Percentiles rank a stretch among this genome's conserved stretches.
Conservation (phyloP, 805 yeast genomes). For the Ogataea nonfermentans region DNA sequence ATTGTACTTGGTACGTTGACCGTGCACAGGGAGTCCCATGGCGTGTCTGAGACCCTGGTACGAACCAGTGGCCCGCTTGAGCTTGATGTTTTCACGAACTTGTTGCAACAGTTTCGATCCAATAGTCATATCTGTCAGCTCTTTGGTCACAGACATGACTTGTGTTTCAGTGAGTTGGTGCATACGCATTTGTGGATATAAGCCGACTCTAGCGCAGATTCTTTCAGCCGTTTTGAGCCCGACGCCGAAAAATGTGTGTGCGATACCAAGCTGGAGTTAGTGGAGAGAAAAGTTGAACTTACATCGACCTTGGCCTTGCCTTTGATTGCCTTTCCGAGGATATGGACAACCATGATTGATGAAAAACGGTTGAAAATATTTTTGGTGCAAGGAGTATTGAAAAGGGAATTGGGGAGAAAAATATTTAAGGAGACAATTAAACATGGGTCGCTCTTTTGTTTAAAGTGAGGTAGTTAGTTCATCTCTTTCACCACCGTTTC, state of each 20-base stretch:
- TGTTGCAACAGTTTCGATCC: conserved; percentile 78
- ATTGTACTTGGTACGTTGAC: conserved; percentile 90
- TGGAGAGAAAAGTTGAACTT: conserved; percentile 15
- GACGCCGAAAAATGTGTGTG: conserved; percentile 81
- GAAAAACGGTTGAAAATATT: conserved; percentile 5
- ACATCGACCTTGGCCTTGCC: conserved; percentile 38
- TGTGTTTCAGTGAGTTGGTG: conserved; percentile 89
- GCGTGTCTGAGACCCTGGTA: conserved; percentile 90
- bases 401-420: background rate
- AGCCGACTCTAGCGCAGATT: conserved; percentile 83
- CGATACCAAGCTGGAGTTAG: conserved; percentile 51
- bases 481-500: conserved; percentile 42
- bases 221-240: conserved; percentile 71
- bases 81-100: conserved; percentile 70
- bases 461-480: no score
- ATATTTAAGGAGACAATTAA: no score
- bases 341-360: conserved; percentile 47
- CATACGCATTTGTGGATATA: conserved; percentile 93
- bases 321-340: conserved; percentile 49
- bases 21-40: conserved; percentile 75
- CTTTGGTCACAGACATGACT: conserved; percentile 81
- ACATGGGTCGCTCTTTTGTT: background rate
- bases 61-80: conserved; percentile 79
- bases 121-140: conserved; percentile 75
- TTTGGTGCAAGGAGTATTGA: conserved; percentile 6